Base-by-base conservation (phyloP, 805 yeast species). In the Cyberlindnera samutprakarnensis region DNA sequence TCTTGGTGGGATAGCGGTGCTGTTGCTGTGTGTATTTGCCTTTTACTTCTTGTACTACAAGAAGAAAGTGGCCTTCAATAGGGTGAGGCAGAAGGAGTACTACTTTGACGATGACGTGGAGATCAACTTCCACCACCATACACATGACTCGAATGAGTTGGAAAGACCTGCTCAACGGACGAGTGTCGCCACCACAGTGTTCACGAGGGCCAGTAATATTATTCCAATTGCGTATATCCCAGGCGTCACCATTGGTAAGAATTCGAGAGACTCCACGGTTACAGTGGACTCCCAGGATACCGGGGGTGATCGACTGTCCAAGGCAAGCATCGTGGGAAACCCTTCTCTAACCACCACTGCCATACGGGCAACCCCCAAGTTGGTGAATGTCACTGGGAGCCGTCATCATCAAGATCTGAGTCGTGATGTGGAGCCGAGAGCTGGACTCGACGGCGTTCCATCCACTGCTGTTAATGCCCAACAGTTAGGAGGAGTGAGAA, bases 191-290 rank as follows among this genome's bases (percentile, higher is more conserved):
- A 71, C 82, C 19, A 72, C 87, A 6, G 72, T 78, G 11, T 65
- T 78, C 29, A 78, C 92, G 9, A 75, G 80, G 46, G 94, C 94
- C 4, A 82, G 94, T 11, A 87, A 88, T 55, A 77, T 88, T 42
- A 70, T 88, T 39, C 95, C 95, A 14, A 80, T 90, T 36, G 95
- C 95, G 3, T 88, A 87, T 52, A 84, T 88, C 38, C 97, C 96
- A 0, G 96, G 96, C 23, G 96, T 87, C 27, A 83, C 87, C 5
- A 73, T 75, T 15, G 33, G 23, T 10, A 21, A 27, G 17, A 22
- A 30, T 38, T 52, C 30, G 46, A 66, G 34, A 52, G 55, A 30
- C 44, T 66, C 34, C 45, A 64, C 44, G 43, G 37, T 39, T 1
- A 41, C 50, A 2, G 27, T 42, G 14, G 41, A 43, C 16, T 39